phyloP scores from a whole-genome alignment of 768 basidiomycete genomes.

The Mycena alexandri region DNA sequence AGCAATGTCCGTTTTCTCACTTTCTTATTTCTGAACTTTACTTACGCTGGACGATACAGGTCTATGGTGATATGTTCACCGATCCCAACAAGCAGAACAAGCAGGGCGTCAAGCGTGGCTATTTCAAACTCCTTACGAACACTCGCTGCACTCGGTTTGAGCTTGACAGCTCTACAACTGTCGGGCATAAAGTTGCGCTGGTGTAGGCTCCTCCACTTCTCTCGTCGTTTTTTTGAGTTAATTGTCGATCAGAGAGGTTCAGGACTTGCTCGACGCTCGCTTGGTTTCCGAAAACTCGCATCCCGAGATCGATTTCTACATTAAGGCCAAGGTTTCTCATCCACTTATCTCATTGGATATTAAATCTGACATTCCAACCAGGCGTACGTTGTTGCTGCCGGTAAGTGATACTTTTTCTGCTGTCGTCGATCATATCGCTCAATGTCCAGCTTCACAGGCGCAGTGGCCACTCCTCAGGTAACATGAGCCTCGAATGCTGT shows the following conservation, averaged over 20 bases:
- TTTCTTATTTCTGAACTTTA: no score
- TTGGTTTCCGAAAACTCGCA: neutral
- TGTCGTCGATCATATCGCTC: neutral
- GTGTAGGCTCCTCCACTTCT: constrained; percentile 3
- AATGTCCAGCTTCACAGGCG: constrained; percentile 1
- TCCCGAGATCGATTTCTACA: constrained; percentile 5
- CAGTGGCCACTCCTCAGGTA: constrained; percentile 20
- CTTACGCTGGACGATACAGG: neutral
- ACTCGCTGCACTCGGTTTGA: constrained; percentile 18
- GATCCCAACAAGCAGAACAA: constrained; percentile 4
- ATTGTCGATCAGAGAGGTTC: constrained; percentile 9
- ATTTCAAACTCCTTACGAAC: constrained; percentile 23
- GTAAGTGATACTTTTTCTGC: constrained; percentile 9
- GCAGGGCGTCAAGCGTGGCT: constrained; percentile 2
- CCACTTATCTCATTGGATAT: neutral
- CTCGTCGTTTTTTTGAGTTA: constrained; percentile 1
- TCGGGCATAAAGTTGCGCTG: neutral
- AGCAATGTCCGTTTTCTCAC: no score
- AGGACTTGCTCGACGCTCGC: constrained; percentile 17
- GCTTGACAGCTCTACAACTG: neutral
- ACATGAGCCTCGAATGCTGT: neutral
- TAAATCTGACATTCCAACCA: constrained; percentile 9
- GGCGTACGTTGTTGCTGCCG: constrained; percentile 18
- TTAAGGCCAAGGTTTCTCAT: constrained; percentile 19
- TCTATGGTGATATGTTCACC: constrained; percentile 15